Percentiles rank a stretch among this genome's conserved stretches.
Conservation (phyloP, 768 basidiomycete genomes). For the Mycena galericulata region DNA sequence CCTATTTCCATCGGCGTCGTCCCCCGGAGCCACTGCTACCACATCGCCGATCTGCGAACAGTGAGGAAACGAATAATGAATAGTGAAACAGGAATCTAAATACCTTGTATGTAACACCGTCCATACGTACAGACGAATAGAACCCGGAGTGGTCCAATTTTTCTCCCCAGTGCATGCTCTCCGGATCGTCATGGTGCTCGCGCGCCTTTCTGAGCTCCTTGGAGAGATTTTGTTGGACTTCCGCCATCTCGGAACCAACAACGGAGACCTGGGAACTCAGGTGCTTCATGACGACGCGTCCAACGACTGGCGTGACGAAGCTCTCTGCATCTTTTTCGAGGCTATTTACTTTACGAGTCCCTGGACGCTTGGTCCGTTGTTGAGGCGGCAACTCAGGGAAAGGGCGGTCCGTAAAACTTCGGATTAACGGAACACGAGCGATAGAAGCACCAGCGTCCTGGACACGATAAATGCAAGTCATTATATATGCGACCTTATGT, state of each 20-base stretch:
- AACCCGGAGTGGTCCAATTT: conserved; percentile 35
- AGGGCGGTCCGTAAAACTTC: conserved; percentile 35
- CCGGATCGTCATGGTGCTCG: conserved; percentile 50
- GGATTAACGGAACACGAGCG: conserved; percentile 49
- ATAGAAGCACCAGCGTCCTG: too few relatives aligned
- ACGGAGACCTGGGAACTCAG: conserved; percentile 60
- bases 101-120: conserved; percentile 69
- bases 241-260: conserved; percentile 47
- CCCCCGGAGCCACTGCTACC: conserved; percentile 56
- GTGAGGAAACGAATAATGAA: background rate
- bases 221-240: conserved; percentile 42
- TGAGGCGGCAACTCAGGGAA: background rate
- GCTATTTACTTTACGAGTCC: background rate
- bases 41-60: conserved; percentile 22
- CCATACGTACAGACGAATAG: conserved; percentile 64
- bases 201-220: conserved; percentile 41
- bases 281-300: conserved; percentile 57
- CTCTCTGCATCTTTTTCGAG: conserved; percentile 46
- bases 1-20: conserved; percentile 56
- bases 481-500: conserved; percentile 26
- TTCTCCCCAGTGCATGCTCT: conserved; percentile 46
- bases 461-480: too few relatives aligned
- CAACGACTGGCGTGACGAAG: conserved; percentile 61
- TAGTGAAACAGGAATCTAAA: background rate
- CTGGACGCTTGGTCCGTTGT: background rate